A percentile compares a stretch with the other conserved stretches of the same genome.
Conservation (phyloP, 179 eudicot genomes). For the Actinidia arguta region DNA sequence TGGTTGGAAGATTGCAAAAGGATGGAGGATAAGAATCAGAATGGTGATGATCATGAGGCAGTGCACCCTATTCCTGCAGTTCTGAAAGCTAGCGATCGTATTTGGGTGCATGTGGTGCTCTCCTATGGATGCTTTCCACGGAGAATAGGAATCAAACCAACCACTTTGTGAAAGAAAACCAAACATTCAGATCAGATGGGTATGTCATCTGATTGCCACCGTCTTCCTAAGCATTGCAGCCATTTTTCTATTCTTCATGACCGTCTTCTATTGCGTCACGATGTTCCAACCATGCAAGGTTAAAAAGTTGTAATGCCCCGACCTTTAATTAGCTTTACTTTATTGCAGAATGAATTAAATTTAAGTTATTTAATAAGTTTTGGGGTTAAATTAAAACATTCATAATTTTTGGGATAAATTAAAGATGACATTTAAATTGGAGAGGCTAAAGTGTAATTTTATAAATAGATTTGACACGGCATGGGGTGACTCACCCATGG, state of each 20-base stretch:
- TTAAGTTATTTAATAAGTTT: too few species aligned
- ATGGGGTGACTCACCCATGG: too few species aligned
- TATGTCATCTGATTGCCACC: not conserved
- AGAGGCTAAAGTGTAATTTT: too few species aligned
- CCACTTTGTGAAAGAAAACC: not conserved
- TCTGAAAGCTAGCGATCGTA: not conserved
- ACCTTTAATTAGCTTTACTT: too few species aligned
- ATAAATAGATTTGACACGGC: too few species aligned
- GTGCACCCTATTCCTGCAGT: not conserved
- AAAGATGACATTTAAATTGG: too few species aligned
- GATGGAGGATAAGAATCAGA: too few species aligned
- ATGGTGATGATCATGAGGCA: not conserved
- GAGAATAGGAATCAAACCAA: not conserved
- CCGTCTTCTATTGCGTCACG: not conserved
- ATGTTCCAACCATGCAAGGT: not conserved
- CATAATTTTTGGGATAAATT: too few species aligned
- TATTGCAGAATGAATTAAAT: too few species aligned
- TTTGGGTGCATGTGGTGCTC: slow-evolving; percentile 5
- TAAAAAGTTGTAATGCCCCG: too few species aligned
- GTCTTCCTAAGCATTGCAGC: slow-evolving; percentile 3
- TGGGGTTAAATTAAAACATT: too few species aligned
- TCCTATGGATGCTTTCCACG: not conserved
- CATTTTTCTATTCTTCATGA: not conserved
- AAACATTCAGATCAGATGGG: not conserved
- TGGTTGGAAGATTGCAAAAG: too few species aligned